Evolutionary conservation across 192 early-diverging fungal genomes (phyloP).

Genomic region (Backusella circina): DNA sequence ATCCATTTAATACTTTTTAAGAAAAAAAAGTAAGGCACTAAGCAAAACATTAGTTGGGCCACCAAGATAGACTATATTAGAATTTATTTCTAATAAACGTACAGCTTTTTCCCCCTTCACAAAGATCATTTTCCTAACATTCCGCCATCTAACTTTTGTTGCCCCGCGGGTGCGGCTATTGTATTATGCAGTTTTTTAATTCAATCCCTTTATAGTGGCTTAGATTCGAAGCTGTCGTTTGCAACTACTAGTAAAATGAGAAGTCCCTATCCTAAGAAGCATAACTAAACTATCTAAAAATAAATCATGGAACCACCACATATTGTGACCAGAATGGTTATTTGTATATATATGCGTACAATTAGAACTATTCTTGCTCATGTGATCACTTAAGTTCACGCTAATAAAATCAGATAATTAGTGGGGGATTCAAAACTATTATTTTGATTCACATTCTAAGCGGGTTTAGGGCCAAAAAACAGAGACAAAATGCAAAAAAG

Average conservation of each 20-base stretch:
- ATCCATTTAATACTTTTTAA: background rate
- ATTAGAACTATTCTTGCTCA: background rate
- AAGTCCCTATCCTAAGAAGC: background rate
- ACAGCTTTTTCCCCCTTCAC: background rate
- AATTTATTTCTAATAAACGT: background rate
- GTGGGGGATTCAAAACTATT: background rate
- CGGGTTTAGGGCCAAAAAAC: background rate
- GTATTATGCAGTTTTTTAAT: background rate
- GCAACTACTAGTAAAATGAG: background rate
- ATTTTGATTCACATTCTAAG: constrained; percentile 3
- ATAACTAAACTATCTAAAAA: background rate
- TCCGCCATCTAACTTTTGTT: background rate
- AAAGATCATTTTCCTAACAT: background rate
- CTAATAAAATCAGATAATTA: background rate
- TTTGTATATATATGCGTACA: background rate
- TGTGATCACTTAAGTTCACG: background rate
- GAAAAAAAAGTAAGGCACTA: background rate
- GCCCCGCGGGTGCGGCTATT: background rate
- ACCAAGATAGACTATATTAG: background rate
- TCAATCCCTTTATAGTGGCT: background rate
- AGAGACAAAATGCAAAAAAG: background rate
- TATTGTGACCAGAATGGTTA: background rate
- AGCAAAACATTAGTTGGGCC: background rate
- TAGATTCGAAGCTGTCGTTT: background rate
- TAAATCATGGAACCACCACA: background rate